Conservation (phyloP, 1,284 basidiomycete species). For the Trametes hirsuta region DNA sequence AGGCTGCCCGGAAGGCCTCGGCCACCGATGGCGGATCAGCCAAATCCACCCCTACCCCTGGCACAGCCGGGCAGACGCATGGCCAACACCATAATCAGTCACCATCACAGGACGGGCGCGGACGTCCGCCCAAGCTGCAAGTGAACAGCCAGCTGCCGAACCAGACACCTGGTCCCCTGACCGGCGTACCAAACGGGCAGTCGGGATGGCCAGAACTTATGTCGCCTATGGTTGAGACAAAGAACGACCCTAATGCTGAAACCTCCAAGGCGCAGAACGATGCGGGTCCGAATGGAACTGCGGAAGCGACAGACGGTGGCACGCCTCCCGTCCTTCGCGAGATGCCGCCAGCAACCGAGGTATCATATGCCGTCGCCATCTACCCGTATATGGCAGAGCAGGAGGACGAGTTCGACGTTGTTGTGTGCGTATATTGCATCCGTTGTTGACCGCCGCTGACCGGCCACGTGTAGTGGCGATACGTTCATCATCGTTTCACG, state of each 20-base stretch:
- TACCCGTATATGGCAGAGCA: constrained; percentile 97
- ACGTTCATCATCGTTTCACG: constrained; percentile 94
- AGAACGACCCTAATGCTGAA: constrained; percentile 36
- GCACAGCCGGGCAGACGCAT: constrained; percentile 20
- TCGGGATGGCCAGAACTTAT: constrained; percentile 77
- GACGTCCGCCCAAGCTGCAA: constrained; percentile 66
- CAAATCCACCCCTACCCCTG: constrained; percentile 33
- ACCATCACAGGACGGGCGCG: constrained; percentile 27
- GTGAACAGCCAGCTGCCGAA: constrained; percentile 54
- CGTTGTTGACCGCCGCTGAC: neutral
- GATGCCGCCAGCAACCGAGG: constrained; percentile 60
- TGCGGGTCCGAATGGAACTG: constrained; percentile 12
- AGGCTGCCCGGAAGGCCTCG: constrained; percentile 79
- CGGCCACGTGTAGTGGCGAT: constrained; percentile 60
- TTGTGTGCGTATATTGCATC: constrained; percentile 68
- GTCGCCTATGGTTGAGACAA: constrained; percentile 60
- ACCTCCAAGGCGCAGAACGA: constrained; percentile 26
- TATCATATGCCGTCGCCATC: constrained; percentile 89
- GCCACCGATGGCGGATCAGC: constrained; percentile 32
- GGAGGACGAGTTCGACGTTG: constrained; percentile 97
- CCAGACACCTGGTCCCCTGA: constrained; percentile 44
- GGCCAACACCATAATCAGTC: constrained; percentile 20
- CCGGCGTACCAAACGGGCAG: constrained; percentile 55
- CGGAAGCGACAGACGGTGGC: constrained; percentile 19
- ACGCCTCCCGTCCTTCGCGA: constrained; percentile 42